A percentile compares a stretch with the other conserved stretches of the same genome.
These are phyloP conservation scores for Lophiostoma macrostomum DNA, from an alignment of 495 filamentous ascomycete genomes.

Conservation along the genomic window DNA sequence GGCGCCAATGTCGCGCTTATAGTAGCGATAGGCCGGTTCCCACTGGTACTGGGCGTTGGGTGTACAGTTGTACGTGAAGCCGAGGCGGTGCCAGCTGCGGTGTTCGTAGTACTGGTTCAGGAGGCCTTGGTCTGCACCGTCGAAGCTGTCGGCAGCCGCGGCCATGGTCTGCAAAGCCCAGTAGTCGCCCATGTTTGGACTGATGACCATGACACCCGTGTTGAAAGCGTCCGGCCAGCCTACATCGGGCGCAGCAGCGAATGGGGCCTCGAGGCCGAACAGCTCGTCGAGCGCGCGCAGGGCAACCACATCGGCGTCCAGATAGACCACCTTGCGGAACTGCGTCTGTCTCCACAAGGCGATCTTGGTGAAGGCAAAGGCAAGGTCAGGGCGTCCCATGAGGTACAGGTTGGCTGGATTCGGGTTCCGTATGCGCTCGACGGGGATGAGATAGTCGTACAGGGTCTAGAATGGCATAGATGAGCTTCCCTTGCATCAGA, in stretches of 20 bases:
- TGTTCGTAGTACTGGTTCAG: constrained; percentile 85
- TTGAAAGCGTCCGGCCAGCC: constrained; percentile 99
- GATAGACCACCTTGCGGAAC: constrained; percentile 84
- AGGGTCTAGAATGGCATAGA: constrained; percentile 59
- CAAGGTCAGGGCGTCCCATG: constrained; percentile 87
- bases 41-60: constrained; percentile 94
- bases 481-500: neutral
- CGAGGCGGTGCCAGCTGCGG: constrained; percentile 77
- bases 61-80: constrained; percentile 96
- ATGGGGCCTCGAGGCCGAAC: constrained; percentile 69
- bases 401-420: constrained; percentile 79
- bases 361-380: constrained; percentile 94
- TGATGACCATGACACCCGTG: constrained; percentile 88
- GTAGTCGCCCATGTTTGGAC: constrained; percentile 83
- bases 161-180: constrained; percentile 80
- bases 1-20: constrained; percentile 78
- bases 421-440: constrained; percentile 70
- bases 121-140: constrained; percentile 94
- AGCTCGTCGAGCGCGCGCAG: constrained; percentile 89
- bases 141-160: constrained; percentile 83
- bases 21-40: constrained; percentile 89
- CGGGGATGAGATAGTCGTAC: constrained; percentile 86
- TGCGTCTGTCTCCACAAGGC: constrained; percentile 88
- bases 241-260: constrained; percentile 91
- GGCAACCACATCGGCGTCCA: constrained; percentile 87